Percentiles rank a stretch among this genome's conserved stretches.
These are phyloP conservation scores for Tylopilus rubrobrunneus DNA, from an alignment of 768 basidiomycete species.

Conservation along the genomic window DNA sequence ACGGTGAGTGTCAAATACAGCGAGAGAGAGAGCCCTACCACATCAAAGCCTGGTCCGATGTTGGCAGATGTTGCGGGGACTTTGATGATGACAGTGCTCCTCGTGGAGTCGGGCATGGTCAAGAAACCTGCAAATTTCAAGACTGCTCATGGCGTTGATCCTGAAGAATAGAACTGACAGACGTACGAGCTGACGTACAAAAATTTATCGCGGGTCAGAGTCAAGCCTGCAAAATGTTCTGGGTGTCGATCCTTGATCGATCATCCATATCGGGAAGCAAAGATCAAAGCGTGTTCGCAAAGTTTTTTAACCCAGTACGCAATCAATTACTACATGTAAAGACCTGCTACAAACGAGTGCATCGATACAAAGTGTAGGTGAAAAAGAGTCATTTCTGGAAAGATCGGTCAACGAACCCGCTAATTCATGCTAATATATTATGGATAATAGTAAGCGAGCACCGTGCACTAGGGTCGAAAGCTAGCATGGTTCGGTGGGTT, in stretches of 20 bases:
- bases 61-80: slow-evolving; percentile 99
- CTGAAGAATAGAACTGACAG: neutral
- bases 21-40: slow-evolving; percentile 95
- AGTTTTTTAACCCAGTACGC: neutral
- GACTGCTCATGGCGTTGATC: neutral
- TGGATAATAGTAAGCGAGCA: neutral
- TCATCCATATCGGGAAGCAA: slow-evolving; percentile 13
- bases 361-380: slow-evolving; percentile 7
- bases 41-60: slow-evolving; percentile 98
- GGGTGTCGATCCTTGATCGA: slow-evolving; percentile 2
- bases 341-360: slow-evolving; percentile 4
- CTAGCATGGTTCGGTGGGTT: slow-evolving; percentile 3
- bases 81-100: slow-evolving; percentile 57
- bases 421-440: neutral
- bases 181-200: slow-evolving; percentile 6
- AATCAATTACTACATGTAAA: neutral
- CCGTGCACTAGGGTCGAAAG: neutral
- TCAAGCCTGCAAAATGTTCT: neutral
- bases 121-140: slow-evolving; percentile 3
- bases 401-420: slow-evolving; percentile 15
- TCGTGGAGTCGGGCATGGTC: slow-evolving; percentile 19
- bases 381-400: neutral
- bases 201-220: neutral
- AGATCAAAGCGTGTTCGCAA: neutral
- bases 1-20: slow-evolving; percentile 78